Evolutionary conservation across 2,329 filamentous ascomycete genomes (phyloP), one percentile per base, ranked within the genome.

Genomic region (Epichloe hybrida): DNA sequence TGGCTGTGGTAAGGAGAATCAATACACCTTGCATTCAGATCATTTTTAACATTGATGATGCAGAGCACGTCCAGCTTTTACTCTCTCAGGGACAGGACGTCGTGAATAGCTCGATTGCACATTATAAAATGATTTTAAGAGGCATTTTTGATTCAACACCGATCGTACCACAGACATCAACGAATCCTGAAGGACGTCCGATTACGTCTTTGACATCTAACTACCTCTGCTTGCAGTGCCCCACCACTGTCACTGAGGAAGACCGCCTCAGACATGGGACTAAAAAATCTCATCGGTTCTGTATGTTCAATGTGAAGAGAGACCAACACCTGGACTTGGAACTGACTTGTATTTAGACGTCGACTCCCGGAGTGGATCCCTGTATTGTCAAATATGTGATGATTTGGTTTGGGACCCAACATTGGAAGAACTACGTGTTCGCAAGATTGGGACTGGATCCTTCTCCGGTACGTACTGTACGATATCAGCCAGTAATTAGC

Each of bases 341-440:
- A 54, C 61, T 69, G 54, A 67, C 61, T 23, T 20, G 58, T 48
- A 49, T 40, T 20, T 57, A 89, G 86, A 85, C 62, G 84, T 90
- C 39, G 87, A 93, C 61, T 91, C 86, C 23, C 75, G 81, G 52
- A 83, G 77, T 57, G 87, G 86, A 39, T 76, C 80, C 47, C 70
- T 93, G 6, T 91, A 84, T 66, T 93, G 87, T 65, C 84, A 88
- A 56, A 82, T 88, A 62, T 93, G 87, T 62, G 79, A 86, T 61
- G 87, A 93, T 63, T 81, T 88, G 56, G 83, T 93, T 35, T 91
- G 86, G 75, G 87, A 93, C 58, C 84, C 86, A 5, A 86, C 84
- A 5, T 72, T 93, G 5, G 87, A 93, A 62, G 83, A 86, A 49
- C 75, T 89, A 51, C 77, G 87, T 53, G 69, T 87, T 41, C 75